Conservation (phyloP, 306 rosid genomes). For the Rosa multiflora region DNA sequence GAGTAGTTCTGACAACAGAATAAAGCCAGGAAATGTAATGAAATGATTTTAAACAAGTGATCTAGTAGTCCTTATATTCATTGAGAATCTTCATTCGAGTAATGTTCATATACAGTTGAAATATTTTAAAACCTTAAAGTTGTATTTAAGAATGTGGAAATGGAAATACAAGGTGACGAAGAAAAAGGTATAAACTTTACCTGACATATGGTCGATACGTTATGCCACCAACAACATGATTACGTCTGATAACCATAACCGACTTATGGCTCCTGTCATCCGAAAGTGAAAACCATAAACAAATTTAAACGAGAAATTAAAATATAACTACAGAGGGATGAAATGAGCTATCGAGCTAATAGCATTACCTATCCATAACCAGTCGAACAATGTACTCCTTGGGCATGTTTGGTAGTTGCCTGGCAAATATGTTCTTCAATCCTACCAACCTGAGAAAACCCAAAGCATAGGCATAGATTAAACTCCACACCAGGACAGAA, state of each 20-base stretch:
- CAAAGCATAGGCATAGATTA: slow-evolving; percentile 24
- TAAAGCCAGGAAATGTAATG: background rate
- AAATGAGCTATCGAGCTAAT: background rate
- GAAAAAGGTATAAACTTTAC: slow-evolving; percentile 36
- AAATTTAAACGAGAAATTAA: background rate
- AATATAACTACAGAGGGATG: background rate
- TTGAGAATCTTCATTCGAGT: background rate
- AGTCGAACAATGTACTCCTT: slow-evolving; percentile 98
- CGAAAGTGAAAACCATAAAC: slow-evolving; percentile 22
- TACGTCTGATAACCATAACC: slow-evolving; percentile 84
- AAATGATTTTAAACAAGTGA: background rate
- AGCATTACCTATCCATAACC: slow-evolving; percentile 90
- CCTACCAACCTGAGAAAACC: slow-evolving; percentile 75
- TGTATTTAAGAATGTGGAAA: background rate
- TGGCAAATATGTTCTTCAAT: slow-evolving; percentile 91
- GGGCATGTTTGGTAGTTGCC: slow-evolving; percentile 98
- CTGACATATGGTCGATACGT: slow-evolving; percentile 92
- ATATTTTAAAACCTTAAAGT: background rate
- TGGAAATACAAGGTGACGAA: background rate
- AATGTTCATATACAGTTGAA: background rate
- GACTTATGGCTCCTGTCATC: slow-evolving; percentile 89
- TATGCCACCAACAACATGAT: slow-evolving; percentile 93
- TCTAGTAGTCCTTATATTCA: background rate
- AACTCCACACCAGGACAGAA: slow-evolving; percentile 12
- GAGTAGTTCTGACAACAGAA: background rate